A percentile compares a stretch with the other conserved stretches of the same genome.
Conservation (phyloP, 2,329 filamentous ascomycete species). For the Elsinoe ampelina region DNA sequence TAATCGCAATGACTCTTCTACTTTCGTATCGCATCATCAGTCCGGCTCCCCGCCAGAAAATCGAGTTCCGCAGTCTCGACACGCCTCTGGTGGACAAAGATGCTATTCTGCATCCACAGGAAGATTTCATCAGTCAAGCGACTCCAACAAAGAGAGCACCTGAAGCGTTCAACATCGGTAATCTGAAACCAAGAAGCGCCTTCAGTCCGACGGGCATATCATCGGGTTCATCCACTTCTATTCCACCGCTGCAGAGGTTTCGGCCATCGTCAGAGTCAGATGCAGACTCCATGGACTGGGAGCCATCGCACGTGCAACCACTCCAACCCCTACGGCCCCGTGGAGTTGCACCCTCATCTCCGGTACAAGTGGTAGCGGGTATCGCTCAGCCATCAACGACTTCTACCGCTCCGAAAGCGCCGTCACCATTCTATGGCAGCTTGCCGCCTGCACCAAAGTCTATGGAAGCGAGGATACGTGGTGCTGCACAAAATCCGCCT, state of each 20-base stretch:
- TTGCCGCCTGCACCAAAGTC: slow-evolving; percentile 59
- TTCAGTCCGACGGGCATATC: slow-evolving; percentile 1
- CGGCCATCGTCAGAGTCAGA: slow-evolving; percentile 18
- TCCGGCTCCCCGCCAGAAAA: slow-evolving; percentile 4
- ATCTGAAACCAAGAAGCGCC: slow-evolving; percentile 23
- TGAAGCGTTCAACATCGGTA: slow-evolving; percentile 27
- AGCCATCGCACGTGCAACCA: slow-evolving; percentile 33
- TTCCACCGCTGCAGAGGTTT: slow-evolving; percentile 15
- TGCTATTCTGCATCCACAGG: slow-evolving; percentile 27
- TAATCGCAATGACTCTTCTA: slow-evolving; percentile 36
- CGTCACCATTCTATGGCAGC: slow-evolving; percentile 57
- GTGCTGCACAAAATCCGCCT: slow-evolving; percentile 34
- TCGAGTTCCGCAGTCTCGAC: slow-evolving; percentile 14
- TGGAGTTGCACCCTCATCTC: neutral
- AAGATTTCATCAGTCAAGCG: slow-evolving; percentile 26
- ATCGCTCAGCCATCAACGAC: slow-evolving; percentile 25
- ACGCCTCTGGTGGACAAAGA: slow-evolving; percentile 15
- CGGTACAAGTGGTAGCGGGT: neutral
- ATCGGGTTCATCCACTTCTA: slow-evolving; percentile 14
- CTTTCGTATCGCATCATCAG: slow-evolving; percentile 14
- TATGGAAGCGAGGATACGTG: slow-evolving; percentile 54
- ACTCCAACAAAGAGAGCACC: neutral
- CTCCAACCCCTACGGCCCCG: neutral
- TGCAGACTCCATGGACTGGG: slow-evolving; percentile 65
- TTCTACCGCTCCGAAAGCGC: slow-evolving; percentile 31